Evolutionary conservation across 108 stramenopile genomes (phyloP).

Genomic region (Pseudonitzschia multiseries): DNA sequence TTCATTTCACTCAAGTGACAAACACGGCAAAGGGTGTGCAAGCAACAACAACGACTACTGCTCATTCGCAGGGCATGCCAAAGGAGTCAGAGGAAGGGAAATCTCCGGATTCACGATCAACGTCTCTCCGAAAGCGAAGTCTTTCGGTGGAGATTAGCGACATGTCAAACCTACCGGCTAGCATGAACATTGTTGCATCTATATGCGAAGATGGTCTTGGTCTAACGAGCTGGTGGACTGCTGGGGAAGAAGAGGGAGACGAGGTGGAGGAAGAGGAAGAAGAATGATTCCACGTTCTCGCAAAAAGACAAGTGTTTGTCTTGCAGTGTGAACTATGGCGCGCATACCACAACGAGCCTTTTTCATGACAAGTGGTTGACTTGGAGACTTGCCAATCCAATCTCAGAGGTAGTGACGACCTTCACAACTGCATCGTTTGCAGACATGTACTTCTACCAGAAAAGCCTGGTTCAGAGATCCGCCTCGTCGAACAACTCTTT

Average conservation of each 20-base stretch:
- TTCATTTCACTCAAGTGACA: constrained; percentile 83
- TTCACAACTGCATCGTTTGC: too few species aligned
- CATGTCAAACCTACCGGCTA: constrained; percentile 50
- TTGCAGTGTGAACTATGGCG: too few species aligned
- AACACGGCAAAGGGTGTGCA: constrained; percentile 84
- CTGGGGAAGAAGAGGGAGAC: constrained; percentile 49
- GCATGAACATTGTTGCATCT: constrained; percentile 82
- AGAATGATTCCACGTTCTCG: not conserved
- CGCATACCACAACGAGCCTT: too few species aligned
- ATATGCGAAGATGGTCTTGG: constrained; percentile 90
- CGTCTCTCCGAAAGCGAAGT: constrained; percentile 65
- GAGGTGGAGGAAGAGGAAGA: constrained; percentile 52
- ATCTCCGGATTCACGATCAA: constrained; percentile 12
- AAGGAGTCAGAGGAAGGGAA: constrained; percentile 13
- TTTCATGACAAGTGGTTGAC: too few species aligned
- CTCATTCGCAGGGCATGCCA: constrained; percentile 31
- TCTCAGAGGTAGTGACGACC: too few species aligned
- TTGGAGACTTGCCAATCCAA: too few species aligned
- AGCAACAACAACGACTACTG: constrained; percentile 71
- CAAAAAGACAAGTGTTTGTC: too few species aligned
- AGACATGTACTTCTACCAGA: too few species aligned
- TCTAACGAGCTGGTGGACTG: constrained; percentile 76
- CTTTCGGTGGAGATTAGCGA: constrained; percentile 74
- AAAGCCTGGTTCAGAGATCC: not conserved
- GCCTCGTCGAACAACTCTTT: not conserved